Evolutionary conservation across 1,284 basidiomycete species (phyloP), one percentile per base, ranked within the genome.

Genomic region (Schizophyllum amplum): DNA sequence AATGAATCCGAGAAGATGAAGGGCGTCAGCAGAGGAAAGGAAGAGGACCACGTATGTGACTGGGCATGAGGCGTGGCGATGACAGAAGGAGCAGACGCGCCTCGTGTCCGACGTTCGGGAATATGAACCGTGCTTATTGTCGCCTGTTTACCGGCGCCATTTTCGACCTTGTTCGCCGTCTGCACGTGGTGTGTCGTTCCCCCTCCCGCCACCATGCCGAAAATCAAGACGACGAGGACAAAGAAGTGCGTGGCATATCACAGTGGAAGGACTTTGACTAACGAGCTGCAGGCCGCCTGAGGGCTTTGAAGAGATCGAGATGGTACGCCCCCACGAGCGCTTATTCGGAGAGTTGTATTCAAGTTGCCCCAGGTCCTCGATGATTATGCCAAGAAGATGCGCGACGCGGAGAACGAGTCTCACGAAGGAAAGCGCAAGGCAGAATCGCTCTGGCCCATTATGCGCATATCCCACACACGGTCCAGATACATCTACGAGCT

Each of bases 391-490:
- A 92, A 92, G 79, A 95, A 94, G 78, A 96, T 96, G 94, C 80
- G 94, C 61, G 93, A 96, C 70, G 95, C 94, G 9, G 97, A 99
- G 80, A 97, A 94, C 67, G 95, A 98, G 74, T 86, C 87, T 6
- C 94, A 98, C 67, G 97, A 99, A 70, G 96, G 96, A 60, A 99
- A 99, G 74, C 89, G 97, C 68, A 97, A 94, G 75, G 86, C 90
- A 25, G 97, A 99, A 75, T 90, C 90, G 1, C 75, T 98, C n/a
- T 99, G 97, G 97, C 94, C 96, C 51, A 98, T 99, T 64, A 98
- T 99, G 92, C 87, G 94, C 51, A 94, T 99, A 70, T 90, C 92
- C 13, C 96, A 99, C 72, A 91, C 94, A 9, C 86, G 96, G 53
- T 95, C 92, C 54, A 80, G 94, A 61, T 99, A 99, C 75, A 94